A percentile compares a stretch with the other conserved stretches of the same genome.
Evolutionary conservation across 2,329 filamentous ascomycete species (phyloP).

Genomic region (Exophiala phaeomuriformis): DNA sequence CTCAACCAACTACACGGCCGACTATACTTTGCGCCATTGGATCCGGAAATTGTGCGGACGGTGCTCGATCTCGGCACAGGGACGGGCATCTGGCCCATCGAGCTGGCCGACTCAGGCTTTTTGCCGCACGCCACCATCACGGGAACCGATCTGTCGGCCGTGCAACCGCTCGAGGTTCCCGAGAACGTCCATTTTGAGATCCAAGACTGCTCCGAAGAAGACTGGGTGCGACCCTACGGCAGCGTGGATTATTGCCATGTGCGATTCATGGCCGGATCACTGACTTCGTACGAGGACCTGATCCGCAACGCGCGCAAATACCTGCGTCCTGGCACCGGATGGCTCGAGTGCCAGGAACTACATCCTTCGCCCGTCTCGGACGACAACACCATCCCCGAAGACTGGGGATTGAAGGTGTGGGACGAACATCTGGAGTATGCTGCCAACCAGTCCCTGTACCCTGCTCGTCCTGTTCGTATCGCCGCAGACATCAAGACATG

Average conservation of each 20-base stretch:
- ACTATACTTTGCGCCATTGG: conserved; percentile 43
- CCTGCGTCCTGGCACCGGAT: conserved; percentile 49
- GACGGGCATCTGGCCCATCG: conserved; percentile 61
- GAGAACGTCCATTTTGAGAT: conserved; percentile 68
- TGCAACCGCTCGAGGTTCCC: conserved; percentile 59
- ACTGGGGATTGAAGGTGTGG: conserved; percentile 46
- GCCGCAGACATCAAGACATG: conserved; percentile 48
- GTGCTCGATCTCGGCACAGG: conserved; percentile 56
- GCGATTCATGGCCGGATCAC: conserved; percentile 51
- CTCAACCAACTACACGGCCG: conserved; percentile 42
- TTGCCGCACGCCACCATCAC: conserved; percentile 54
- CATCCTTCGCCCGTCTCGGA: conserved; percentile 46
- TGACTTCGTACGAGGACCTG: conserved; percentile 50
- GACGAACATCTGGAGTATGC: conserved; percentile 37
- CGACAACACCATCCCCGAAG: conserved; percentile 46
- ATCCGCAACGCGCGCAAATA: conserved; percentile 47
- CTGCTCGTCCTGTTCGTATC: conserved; percentile 44
- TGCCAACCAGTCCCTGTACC: conserved; percentile 39
- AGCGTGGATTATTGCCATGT: conserved; percentile 56
- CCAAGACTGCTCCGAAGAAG: conserved; percentile 57
- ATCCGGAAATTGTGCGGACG: conserved; percentile 34
- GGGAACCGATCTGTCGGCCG: conserved; percentile 61
- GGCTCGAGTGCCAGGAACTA: conserved; percentile 40
- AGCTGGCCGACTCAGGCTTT: conserved; percentile 48
- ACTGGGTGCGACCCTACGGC: conserved; percentile 49